phyloP scores from a whole-genome alignment of 768 basidiomycete genomes.

The Trametes sanguinea region DNA sequence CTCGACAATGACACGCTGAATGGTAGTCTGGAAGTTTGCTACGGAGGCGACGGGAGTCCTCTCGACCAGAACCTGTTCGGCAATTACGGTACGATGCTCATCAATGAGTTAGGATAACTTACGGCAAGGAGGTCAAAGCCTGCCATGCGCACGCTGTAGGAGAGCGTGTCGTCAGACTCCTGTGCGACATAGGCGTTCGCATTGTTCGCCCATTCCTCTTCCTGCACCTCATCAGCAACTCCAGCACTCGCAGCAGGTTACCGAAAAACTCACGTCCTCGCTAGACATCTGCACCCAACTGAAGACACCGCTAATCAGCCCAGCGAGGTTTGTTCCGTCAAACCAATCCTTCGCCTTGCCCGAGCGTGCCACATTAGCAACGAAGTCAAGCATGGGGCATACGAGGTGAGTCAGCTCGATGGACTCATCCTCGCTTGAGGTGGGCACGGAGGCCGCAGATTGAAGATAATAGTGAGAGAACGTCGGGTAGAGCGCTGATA shows the following conservation, averaged over 20 bases:
- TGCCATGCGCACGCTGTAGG: slow-evolving; percentile 81
- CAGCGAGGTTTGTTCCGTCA: slow-evolving; percentile 47
- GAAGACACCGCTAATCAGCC: slow-evolving; percentile 58
- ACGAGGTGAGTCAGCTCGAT: slow-evolving; percentile 78
- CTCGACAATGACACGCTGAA: slow-evolving; percentile 56
- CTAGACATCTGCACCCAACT: slow-evolving; percentile 84
- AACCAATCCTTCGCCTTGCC: slow-evolving; percentile 71
- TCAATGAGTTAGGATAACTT: slow-evolving; percentile 15
- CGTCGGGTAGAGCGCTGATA: slow-evolving; percentile 57
- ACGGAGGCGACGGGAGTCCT: slow-evolving; percentile 53
- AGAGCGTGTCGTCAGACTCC: slow-evolving; percentile 87
- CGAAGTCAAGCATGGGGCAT: slow-evolving; percentile 79
- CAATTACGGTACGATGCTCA: background rate
- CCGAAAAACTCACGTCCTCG: slow-evolving; percentile 66
- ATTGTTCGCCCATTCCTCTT: slow-evolving; percentile 87
- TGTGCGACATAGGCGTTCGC: slow-evolving; percentile 93
- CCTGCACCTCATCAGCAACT: slow-evolving; percentile 45
- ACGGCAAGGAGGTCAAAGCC: slow-evolving; percentile 85
- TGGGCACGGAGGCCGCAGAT: slow-evolving; percentile 54
- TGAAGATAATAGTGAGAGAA: slow-evolving; percentile 66
- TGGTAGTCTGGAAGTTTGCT: slow-evolving; percentile 52
- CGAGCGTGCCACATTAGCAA: slow-evolving; percentile 64
- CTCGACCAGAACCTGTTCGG: slow-evolving; percentile 45
- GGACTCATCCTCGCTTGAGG: slow-evolving; percentile 72
- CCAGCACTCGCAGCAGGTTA: background rate